Evolutionary conservation across 2,329 filamentous ascomycete genomes (phyloP), one percentile per base, ranked within the genome.

Genomic region (Lojkania enalia): DNA sequence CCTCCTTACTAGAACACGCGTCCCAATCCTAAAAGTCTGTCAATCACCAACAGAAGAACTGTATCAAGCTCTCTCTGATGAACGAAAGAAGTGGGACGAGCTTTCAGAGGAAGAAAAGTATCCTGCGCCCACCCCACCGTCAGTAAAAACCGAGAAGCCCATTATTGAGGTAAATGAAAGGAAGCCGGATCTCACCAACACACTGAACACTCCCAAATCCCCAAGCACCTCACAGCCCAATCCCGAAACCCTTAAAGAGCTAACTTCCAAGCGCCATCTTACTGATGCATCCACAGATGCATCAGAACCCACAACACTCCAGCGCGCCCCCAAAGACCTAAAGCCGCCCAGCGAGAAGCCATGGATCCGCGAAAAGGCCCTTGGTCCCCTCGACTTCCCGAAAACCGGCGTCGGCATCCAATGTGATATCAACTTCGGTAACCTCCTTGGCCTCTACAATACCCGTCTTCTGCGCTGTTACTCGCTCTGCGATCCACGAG

Each of bases 341-440:
- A 54, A 57, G 13, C 51, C 51, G 19, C 64, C 56, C 19, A 35
- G 44, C 2, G 63, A 66, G 20, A 68, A 58, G 35, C 42, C 55
- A 6, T 78, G 75, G 75, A 61, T 64, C 1, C 71, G 76, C 15
- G 76, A 78, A 49, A 75, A 74, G 45, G 66, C 67, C 15, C 61
- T 69, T 9, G 75, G 75, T 0, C 74, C 74, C 9, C 79, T 95
- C 2, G 89, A 94, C 65, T 92, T 92, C 46, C 87, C 88, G 4
- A 88, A 88, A 60, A 74, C 76, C 6, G 85, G 85, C 3, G 81
- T 86, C 20, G 90, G 90, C n/a, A 87, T 92, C 12, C 88, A 91
- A 64, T 94, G 88, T 64, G 90, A 96, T 63, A 89, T 96, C 75
- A 95, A 95, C 68, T 96, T 96, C 64, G 87, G 87, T 1, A 90